These are phyloP conservation scores for Gamarada debralockiae DNA, from an alignment of 495 filamentous ascomycete species.

Conservation along the genomic window DNA sequence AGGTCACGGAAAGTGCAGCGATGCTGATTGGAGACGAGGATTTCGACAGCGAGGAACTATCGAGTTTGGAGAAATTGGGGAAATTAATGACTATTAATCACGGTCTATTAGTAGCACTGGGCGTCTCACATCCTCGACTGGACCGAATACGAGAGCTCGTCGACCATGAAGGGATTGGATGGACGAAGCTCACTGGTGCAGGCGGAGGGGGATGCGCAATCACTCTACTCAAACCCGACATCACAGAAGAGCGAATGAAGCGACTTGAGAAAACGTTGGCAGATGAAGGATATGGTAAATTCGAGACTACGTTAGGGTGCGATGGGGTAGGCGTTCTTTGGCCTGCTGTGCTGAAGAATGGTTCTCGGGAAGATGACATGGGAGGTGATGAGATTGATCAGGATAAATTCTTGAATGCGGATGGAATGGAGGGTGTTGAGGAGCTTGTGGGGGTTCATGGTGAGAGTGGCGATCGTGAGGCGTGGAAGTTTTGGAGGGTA, in stretches of 20 bases:
- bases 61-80: conserved; percentile 64
- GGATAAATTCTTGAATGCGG: conserved; percentile 81
- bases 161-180: conserved; percentile 84
- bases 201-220: conserved; percentile 95
- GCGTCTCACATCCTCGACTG: conserved; percentile 89
- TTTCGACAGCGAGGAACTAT: conserved; percentile 55
- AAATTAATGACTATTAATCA: conserved; percentile 91
- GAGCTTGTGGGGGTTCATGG: conserved; percentile 63
- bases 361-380: conserved; percentile 53
- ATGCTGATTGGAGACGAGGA: conserved; percentile 60
- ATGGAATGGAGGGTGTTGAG: conserved; percentile 78
- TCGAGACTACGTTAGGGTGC: conserved; percentile 82
- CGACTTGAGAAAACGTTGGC: conserved; percentile 64
- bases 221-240: conserved; percentile 69
- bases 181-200: conserved; percentile 95
- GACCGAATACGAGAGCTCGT: conserved; percentile 91
- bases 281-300: conserved; percentile 74
- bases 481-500: conserved; percentile 93
- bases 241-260: conserved; percentile 43
- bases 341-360: conserved; percentile 80
- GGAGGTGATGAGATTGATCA: conserved; percentile 91
- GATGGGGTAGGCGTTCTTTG: conserved; percentile 90
- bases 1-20: conserved; percentile 71
- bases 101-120: conserved; percentile 79
- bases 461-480: conserved; percentile 60